phyloP scores from a whole-genome alignment of 345 rosid genomes.

The Hirschfeldia incana region DNA sequence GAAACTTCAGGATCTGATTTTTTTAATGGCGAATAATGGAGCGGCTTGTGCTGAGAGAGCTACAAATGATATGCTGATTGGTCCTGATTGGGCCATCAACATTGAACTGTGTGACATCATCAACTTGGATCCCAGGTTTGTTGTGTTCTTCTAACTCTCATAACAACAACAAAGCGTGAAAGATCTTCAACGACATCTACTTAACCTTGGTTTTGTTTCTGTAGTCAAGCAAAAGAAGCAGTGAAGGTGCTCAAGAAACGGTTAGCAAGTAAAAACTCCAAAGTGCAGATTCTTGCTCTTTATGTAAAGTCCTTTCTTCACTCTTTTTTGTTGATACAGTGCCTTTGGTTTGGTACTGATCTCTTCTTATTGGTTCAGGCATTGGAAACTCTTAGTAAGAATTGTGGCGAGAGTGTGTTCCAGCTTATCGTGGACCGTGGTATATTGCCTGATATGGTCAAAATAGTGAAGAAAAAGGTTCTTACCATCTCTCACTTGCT shows the following conservation, averaged over 20 bases:
- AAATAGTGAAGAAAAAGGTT: conserved; percentile 2
- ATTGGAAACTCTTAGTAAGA: conserved; percentile 92
- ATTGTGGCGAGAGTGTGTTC: conserved; percentile 63
- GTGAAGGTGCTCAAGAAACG: conserved; percentile 63
- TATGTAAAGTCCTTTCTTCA: conserved; percentile 53
- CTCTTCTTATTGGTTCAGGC: conserved; percentile 46
- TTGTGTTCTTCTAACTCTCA: neutral
- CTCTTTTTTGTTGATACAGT: neutral
- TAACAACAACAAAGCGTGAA: neutral
- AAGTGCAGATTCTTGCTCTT: conserved; percentile 84
- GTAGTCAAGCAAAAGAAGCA: conserved; percentile 81
- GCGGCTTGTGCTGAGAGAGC: conserved; percentile 93
- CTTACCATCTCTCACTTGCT: neutral
- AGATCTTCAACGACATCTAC: neutral
- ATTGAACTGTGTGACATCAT: conserved; percentile 89
- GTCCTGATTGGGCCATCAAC: conserved; percentile 96
- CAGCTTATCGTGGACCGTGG: neutral
- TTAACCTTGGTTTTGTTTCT: neutral
- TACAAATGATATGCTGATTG: conserved; percentile 80
- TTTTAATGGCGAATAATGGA: conserved; percentile 68
- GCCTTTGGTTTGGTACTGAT: neutral
- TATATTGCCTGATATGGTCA: neutral
- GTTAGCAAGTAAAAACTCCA: conserved; percentile 75
- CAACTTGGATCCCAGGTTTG: conserved; percentile 65
- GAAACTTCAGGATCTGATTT: conserved; percentile 21